Percentiles rank a stretch among this genome's conserved stretches.
These are phyloP conservation scores for Phoma sp. DNA, from an alignment of 2,329 filamentous ascomycete species.

Conservation along the genomic window DNA sequence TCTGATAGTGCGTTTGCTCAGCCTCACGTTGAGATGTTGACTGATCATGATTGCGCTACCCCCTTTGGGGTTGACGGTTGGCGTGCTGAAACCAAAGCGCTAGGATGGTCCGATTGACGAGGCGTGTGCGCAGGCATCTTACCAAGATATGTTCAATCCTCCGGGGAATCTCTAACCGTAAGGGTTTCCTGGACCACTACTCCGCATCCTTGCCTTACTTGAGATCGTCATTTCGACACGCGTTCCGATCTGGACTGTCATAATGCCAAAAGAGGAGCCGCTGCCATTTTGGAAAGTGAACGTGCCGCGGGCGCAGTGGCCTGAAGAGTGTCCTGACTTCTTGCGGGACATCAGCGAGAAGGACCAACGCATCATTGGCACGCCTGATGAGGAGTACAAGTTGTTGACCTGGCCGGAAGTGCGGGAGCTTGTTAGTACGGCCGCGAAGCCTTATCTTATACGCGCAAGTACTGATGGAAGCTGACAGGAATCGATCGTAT, in stretches of 20 bases:
- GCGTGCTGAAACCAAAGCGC: slow-evolving; percentile 11
- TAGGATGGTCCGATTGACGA: slow-evolving; percentile 4
- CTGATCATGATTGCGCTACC: background rate
- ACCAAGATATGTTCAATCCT: slow-evolving; percentile 6
- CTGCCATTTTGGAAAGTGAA: slow-evolving; percentile 85
- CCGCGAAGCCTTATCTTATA: slow-evolving; percentile 1
- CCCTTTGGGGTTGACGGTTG: slow-evolving; percentile 1
- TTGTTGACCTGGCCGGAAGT: slow-evolving; percentile 74
- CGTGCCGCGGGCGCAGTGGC: slow-evolving; percentile 66
- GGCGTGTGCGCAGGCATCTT: slow-evolving; percentile 9
- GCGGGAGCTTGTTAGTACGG: slow-evolving; percentile 58
- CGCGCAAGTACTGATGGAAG: slow-evolving; percentile 15
- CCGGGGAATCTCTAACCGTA: slow-evolving; percentile 15
- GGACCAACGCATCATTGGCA: slow-evolving; percentile 72
- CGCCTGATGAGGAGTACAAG: slow-evolving; percentile 69
- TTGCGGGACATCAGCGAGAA: slow-evolving; percentile 69
- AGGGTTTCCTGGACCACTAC: slow-evolving; percentile 13
- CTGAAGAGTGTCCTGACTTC: slow-evolving; percentile 72
- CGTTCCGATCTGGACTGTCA: slow-evolving; percentile 10
- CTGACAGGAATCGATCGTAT: slow-evolving; percentile 67
- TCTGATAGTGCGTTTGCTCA: background rate
- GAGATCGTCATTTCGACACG: slow-evolving; percentile 8
- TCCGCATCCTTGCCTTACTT: slow-evolving; percentile 20
- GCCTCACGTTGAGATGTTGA: slow-evolving; percentile 4
- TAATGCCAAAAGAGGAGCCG: slow-evolving; percentile 36